Percentiles rank a stretch among this genome's conserved stretches.
phyloP scores from a whole-genome alignment of 768 basidiomycete species.

The Suillus cothurnatus region DNA sequence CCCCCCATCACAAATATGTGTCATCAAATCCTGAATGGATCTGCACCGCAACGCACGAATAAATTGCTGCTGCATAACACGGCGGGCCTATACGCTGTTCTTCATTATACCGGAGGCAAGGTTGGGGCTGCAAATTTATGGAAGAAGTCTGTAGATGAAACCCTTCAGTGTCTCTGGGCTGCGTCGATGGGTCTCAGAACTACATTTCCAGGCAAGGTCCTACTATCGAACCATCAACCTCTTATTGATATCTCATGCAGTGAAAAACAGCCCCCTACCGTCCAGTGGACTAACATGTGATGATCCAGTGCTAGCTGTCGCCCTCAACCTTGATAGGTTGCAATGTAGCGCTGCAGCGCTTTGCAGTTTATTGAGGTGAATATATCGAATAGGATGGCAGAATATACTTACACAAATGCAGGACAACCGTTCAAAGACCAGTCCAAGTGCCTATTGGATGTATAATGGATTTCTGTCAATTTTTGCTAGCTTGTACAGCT shows the following conservation, averaged over 20 bases:
- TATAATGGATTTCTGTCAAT: slow-evolving; percentile 52
- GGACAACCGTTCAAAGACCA: slow-evolving; percentile 58
- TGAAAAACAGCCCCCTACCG: slow-evolving; percentile 15
- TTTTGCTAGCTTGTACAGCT: slow-evolving; percentile 48
- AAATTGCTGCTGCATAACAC: slow-evolving; percentile 45
- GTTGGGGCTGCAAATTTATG: slow-evolving; percentile 71
- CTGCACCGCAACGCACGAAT: slow-evolving; percentile 44
- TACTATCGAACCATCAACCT: not conserved
- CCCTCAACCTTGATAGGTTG: slow-evolving; percentile 64
- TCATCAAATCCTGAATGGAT: slow-evolving; percentile 59
- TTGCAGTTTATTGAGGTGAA: slow-evolving; percentile 56
- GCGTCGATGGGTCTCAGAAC: slow-evolving; percentile 60
- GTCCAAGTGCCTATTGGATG: slow-evolving; percentile 71
- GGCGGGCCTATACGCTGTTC: slow-evolving; percentile 57
- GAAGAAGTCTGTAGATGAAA: slow-evolving; percentile 76
- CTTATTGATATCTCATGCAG: slow-evolving; percentile 13
- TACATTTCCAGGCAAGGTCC: slow-evolving; percentile 46
- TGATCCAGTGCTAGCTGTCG: slow-evolving; percentile 52
- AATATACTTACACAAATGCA: slow-evolving; percentile 27
- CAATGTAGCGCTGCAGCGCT: slow-evolving; percentile 55
- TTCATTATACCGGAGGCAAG: slow-evolving; percentile 79
- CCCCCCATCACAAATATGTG: slow-evolving; percentile 53
- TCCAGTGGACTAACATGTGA: slow-evolving; percentile 27
- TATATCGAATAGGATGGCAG: not conserved
- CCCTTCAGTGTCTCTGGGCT: slow-evolving; percentile 64